These are phyloP conservation scores for Lomentospora prolificans DNA, from an alignment of 2,329 filamentous ascomycete species.

Conservation along the genomic window DNA sequence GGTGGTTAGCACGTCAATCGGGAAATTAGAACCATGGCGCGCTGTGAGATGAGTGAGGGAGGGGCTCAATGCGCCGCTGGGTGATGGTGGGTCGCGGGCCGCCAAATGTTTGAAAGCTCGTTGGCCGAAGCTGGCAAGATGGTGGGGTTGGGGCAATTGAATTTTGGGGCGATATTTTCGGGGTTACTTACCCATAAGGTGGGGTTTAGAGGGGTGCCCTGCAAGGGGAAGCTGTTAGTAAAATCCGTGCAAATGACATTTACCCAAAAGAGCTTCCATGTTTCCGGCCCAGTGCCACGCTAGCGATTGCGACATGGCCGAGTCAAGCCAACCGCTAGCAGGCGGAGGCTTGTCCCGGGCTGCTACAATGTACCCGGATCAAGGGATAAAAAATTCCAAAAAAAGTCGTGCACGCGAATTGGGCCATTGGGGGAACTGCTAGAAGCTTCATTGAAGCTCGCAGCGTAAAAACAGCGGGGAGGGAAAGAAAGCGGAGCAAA, in stretches of 20 bases:
- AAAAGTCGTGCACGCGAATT: not conserved
- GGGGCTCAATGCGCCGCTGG: not conserved
- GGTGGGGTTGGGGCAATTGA: constrained; percentile 8
- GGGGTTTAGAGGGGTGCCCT: constrained; percentile 63
- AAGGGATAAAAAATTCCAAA: not conserved
- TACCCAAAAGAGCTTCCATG: constrained; percentile 5
- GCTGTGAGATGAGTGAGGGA: not conserved
- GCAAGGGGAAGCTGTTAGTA: constrained; percentile 24
- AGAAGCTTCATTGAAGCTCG: not conserved
- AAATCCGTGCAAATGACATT: constrained; percentile 7
- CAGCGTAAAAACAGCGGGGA: not conserved
- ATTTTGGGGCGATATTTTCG: constrained; percentile 11
- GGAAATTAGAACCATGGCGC: too few relatives aligned
- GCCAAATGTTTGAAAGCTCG: constrained; percentile 35
- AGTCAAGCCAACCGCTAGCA: not conserved
- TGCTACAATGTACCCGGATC: not conserved
- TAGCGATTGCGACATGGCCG: not conserved
- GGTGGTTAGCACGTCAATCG: constrained; percentile 1
- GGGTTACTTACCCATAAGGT: constrained; percentile 47
- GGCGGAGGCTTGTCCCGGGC: not conserved
- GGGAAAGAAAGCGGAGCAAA: constrained; percentile 14
- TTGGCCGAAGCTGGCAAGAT: constrained; percentile 28
- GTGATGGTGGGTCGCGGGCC: constrained; percentile 14
- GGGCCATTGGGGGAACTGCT: not conserved
- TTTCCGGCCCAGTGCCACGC: not conserved